Base-by-base conservation (phyloP, 768 basidiomycete species). In the Tricholoma sp. region DNA sequence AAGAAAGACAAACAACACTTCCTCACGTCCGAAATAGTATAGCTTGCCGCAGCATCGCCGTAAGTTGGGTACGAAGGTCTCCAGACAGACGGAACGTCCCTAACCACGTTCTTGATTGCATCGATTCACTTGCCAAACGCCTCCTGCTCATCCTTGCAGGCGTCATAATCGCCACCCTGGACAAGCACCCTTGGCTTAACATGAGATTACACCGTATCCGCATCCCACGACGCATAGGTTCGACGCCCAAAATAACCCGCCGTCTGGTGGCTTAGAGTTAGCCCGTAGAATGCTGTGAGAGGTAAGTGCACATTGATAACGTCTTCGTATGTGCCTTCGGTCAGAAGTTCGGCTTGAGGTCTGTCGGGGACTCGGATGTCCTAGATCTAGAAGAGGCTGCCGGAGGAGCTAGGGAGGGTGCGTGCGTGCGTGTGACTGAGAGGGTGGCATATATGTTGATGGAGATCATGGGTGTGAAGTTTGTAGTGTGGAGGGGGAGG, bases 281-380 rank as follows among this genome's bases (percentile, higher is more conserved):
- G 24, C 11, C 52, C 37, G 18, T 17, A 42, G 10, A 52, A 11
- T 8, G 52, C 52, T 11, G 15, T 36, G 4, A 37, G 11, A 1
- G 52, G 37, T 28, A 39, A 20, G 24, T 52, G 52, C 2, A 39
- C 20, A 28, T 41, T 52, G 2, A 41, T 39, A 8, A 32, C 52
- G n/a, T 52, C 39, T 31, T 52, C 52, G 15, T 41, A 41, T 11
- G 52, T 52, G 36, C 37, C 52, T 52, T 42, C 52, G 24, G 17
- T 39, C 4, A 52, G 8, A 24, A 28, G 28, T 15, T 42, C 52
- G 11, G 52, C 37, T 52, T 52, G 41, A 0, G 37, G 52, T 2
- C 52, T 20, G 17, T 39, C 39, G 9, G 24, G 52, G 9, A n/a
- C n/a, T n/a, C n/a, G n/a, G n/a, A 52, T 42, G 29, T 52, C 52